Conservation (phyloP, 2,329 filamentous ascomycete genomes). For the Fusarium sambucinum region DNA sequence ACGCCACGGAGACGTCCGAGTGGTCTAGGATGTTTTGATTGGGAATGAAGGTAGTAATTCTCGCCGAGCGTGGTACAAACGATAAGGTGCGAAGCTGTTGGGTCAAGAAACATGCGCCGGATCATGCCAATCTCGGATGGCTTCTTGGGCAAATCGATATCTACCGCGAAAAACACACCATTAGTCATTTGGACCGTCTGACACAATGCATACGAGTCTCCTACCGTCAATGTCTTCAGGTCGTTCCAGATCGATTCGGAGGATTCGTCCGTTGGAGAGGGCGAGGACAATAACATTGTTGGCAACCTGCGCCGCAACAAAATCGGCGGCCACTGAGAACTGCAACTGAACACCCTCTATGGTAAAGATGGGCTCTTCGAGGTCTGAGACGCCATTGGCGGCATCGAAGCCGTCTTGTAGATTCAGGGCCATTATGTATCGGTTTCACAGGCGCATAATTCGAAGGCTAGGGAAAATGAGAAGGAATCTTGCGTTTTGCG, state of each 20-base stretch:
- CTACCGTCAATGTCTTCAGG: constrained; percentile 93
- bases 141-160: constrained; percentile 97
- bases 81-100: constrained; percentile 93
- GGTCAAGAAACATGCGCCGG: constrained; percentile 95
- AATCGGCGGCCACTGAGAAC: constrained; percentile 94
- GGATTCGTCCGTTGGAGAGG: constrained; percentile 89
- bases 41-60: constrained; percentile 97
- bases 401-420: constrained; percentile 75
- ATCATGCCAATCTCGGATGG: constrained; percentile 92
- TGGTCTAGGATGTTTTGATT: constrained; percentile 87
- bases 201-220: constrained; percentile 24
- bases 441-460: constrained; percentile 43
- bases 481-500: constrained; percentile 11
- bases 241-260: constrained; percentile 93
- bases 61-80: constrained; percentile 92
- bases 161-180: constrained; percentile 58
- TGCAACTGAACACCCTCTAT: constrained; percentile 92
- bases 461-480: constrained; percentile 11
- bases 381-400: constrained; percentile 66
- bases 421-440: constrained; percentile 54
- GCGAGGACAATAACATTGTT: constrained; percentile 97
- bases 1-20: constrained; percentile 87
- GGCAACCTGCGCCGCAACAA: constrained; percentile 94
- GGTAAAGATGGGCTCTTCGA: constrained; percentile 88
- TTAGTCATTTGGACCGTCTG: constrained; percentile 23